A percentile compares a stretch with the other conserved stretches of the same genome.
These are phyloP conservation scores for Chenopodium album DNA, from an alignment of 148 eudicot species.

Conservation along the genomic window DNA sequence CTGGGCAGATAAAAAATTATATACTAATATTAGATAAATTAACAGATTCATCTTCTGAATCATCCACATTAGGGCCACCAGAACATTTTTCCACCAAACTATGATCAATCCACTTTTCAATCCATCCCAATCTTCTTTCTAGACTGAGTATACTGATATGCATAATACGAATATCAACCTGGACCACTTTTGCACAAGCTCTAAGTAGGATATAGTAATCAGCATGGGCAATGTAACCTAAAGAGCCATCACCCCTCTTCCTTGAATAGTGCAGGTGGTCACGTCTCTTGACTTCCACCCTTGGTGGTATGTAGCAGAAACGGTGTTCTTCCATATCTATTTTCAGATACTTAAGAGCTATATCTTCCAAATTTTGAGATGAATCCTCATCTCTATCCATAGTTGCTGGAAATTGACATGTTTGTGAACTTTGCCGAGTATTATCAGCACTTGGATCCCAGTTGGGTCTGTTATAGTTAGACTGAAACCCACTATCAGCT, in stretches of 20 bases:
- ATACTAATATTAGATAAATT: neutral
- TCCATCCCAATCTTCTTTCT: slow-evolving; percentile 68
- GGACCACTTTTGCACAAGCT: slow-evolving; percentile 66
- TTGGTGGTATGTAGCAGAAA: slow-evolving; percentile 76
- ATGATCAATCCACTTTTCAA: slow-evolving; percentile 58
- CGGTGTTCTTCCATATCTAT: slow-evolving; percentile 72
- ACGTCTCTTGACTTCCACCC: slow-evolving; percentile 48
- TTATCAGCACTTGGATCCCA: neutral
- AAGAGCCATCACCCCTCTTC: slow-evolving; percentile 55
- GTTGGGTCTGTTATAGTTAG: slow-evolving; percentile 1
- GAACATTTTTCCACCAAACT: slow-evolving; percentile 35
- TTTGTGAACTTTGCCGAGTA: slow-evolving; percentile 11
- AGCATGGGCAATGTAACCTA: slow-evolving; percentile 62
- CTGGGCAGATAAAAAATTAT: neutral
- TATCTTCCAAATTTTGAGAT: slow-evolving; percentile 29
- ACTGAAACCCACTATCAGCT: slow-evolving; percentile 17
- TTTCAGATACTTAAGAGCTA: slow-evolving; percentile 48
- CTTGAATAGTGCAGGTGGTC: slow-evolving; percentile 58
- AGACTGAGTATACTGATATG: slow-evolving; percentile 62
- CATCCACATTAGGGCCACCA: slow-evolving; percentile 19
- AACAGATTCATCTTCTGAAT: slow-evolving; percentile 2
- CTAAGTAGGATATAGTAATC: slow-evolving; percentile 84
- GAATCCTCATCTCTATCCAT: slow-evolving; percentile 10
- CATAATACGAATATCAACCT: slow-evolving; percentile 67
- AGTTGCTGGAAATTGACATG: neutral